Conservation (phyloP, 805 yeast genomes). For the Kuraishia capsulata region DNA sequence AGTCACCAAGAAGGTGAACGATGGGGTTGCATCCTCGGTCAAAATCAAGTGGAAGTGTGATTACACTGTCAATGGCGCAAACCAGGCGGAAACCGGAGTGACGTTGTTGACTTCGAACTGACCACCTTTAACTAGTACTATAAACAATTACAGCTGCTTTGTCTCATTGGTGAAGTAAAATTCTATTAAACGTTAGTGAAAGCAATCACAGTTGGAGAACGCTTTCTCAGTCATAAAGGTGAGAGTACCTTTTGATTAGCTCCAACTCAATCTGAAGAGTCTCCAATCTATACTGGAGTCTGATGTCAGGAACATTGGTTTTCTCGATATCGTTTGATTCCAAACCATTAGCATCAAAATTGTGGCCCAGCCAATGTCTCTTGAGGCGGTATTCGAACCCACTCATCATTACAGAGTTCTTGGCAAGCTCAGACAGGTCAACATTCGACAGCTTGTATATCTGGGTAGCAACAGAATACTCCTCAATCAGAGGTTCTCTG, state of each 20-base stretch:
- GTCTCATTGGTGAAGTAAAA: not conserved
- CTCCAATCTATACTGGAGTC: constrained; percentile 78
- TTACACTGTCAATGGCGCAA: constrained; percentile 38
- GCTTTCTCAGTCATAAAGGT: constrained; percentile 3
- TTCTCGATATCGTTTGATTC: constrained; percentile 85
- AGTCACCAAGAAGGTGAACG: constrained; percentile 10
- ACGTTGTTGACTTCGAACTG: constrained; percentile 14
- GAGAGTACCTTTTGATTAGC: constrained; percentile 51
- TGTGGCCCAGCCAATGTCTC: constrained; percentile 84
- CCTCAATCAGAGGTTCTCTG: constrained; percentile 94
- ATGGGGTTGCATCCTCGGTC: constrained; percentile 6
- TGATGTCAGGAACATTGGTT: constrained; percentile 88
- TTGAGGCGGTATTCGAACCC: constrained; percentile 88
- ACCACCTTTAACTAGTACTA: not conserved
- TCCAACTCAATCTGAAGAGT: constrained; percentile 67
- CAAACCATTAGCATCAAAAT: constrained; percentile 49
- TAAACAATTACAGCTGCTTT: not conserved
- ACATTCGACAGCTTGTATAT: constrained; percentile 90
- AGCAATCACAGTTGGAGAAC: not conserved
- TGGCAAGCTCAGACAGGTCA: constrained; percentile 95
- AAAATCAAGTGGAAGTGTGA: constrained; percentile 73
- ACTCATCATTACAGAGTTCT: constrained; percentile 84
- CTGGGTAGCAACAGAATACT: constrained; percentile 96
- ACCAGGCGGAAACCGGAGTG: constrained; percentile 51
- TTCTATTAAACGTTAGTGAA: not conserved